Conservation (phyloP, 768 basidiomycete species). For the Tylopilus vinaceipallidus region DNA sequence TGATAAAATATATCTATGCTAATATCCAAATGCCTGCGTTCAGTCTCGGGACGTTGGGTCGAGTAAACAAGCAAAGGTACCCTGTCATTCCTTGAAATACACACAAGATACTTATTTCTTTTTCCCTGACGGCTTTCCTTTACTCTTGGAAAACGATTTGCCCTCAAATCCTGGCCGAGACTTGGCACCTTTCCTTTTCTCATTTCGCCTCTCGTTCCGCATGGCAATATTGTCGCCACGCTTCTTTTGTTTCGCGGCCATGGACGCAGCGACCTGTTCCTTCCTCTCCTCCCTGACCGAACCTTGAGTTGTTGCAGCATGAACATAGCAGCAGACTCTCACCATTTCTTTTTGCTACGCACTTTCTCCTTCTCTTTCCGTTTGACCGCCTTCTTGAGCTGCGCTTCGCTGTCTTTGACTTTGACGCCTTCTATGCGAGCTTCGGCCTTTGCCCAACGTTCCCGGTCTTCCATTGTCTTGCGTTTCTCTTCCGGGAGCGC, state of each 20-base stretch:
- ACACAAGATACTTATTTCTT: slow-evolving; percentile 16
- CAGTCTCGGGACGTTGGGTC: no score
- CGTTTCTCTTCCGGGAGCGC: slow-evolving; percentile 81
- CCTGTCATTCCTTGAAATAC: not conserved
- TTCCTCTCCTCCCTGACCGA: slow-evolving; percentile 81
- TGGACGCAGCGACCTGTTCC: slow-evolving; percentile 65
- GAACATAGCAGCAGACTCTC: slow-evolving; percentile 23
- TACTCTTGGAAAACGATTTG: slow-evolving; percentile 66
- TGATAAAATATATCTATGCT: no score
- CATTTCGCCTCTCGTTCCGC: slow-evolving; percentile 73
- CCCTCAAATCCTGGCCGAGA: slow-evolving; percentile 87
- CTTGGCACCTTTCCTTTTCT: slow-evolving; percentile 60
- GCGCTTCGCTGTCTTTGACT: slow-evolving; percentile 79
- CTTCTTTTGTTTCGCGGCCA: slow-evolving; percentile 90
- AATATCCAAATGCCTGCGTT: no score
- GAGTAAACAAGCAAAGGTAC: not conserved
- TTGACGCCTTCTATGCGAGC: slow-evolving; percentile 88
- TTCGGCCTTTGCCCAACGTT: slow-evolving; percentile 89
- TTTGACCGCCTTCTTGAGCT: slow-evolving; percentile 92
- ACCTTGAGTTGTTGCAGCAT: not conserved
- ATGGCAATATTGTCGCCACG: slow-evolving; percentile 86
- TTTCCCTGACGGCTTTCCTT: slow-evolving; percentile 30
- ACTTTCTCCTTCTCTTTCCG: slow-evolving; percentile 86
- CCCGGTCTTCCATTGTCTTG: slow-evolving; percentile 73
- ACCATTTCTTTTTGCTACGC: slow-evolving; percentile 88